These are phyloP conservation scores for Psidium friedrichsthalianum DNA, from an alignment of 345 rosid genomes.

Conservation along the genomic window DNA sequence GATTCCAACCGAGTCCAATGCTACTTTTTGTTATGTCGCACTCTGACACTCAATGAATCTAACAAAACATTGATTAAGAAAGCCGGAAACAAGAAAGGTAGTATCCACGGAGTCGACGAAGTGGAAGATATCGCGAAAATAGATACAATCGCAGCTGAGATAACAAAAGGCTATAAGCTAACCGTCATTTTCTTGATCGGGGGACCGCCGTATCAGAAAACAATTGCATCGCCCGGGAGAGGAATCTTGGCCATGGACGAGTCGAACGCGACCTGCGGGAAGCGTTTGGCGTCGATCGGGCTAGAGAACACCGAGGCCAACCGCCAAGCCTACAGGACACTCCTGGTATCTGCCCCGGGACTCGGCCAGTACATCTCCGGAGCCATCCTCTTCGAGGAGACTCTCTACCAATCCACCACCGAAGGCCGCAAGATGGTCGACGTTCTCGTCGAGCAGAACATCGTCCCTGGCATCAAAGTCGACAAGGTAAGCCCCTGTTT, in stretches of 20 bases:
- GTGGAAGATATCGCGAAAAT: not conserved
- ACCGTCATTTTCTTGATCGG: not conserved
- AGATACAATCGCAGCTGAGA: not conserved
- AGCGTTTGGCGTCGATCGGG: slow-evolving; percentile 87
- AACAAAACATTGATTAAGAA: not conserved
- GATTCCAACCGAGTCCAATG: not conserved
- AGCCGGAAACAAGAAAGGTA: not conserved
- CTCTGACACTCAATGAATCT: not conserved
- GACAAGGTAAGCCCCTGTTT: slow-evolving; percentile 54
- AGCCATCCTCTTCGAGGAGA: slow-evolving; percentile 93
- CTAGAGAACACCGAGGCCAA: slow-evolving; percentile 94
- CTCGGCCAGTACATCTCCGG: slow-evolving; percentile 87
- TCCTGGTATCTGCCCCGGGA: slow-evolving; percentile 70
- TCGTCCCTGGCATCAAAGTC: slow-evolving; percentile 95
- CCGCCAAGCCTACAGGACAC: slow-evolving; percentile 94
- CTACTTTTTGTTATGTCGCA: not conserved
- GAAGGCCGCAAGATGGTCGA: slow-evolving; percentile 93
- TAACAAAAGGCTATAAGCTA: not conserved
- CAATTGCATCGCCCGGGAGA: slow-evolving; percentile 89
- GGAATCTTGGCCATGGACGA: slow-evolving; percentile 99
- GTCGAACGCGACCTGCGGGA: slow-evolving; percentile 95
- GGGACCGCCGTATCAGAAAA: slow-evolving; percentile 40
- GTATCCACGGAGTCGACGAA: not conserved
- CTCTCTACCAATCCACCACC: slow-evolving; percentile 82
- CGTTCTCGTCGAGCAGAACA: slow-evolving; percentile 76